Conservation (phyloP, 352 stramenopile species). For the Globisporangium nodosum region DNA sequence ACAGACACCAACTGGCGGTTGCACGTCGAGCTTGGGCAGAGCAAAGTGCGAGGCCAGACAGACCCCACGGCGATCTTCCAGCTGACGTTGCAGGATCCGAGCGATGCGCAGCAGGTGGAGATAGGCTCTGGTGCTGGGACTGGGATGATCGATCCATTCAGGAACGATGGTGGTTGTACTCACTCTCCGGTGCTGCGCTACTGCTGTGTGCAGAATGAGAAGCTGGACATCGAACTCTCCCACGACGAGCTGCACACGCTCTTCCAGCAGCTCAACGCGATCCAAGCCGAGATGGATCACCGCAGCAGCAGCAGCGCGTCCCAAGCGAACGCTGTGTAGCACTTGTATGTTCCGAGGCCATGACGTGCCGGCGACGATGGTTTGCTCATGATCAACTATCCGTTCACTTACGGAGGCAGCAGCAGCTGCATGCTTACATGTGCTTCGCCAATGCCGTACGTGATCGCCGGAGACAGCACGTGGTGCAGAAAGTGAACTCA, state of each 20-base stretch:
- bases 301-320: background rate
- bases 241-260: constrained; percentile 44
- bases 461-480: background rate
- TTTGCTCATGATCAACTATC: no score
- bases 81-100: constrained; percentile 21
- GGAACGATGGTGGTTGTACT: background rate
- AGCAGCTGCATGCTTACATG: background rate
- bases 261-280: constrained; percentile 58
- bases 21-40: constrained; percentile 49
- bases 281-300: constrained; percentile 44
- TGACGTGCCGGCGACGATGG: no score
- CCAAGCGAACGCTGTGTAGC: background rate
- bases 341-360: no score
- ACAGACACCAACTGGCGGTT: constrained; percentile 42
- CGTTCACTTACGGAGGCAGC: no score
- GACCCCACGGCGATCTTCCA: constrained; percentile 54
- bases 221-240: constrained; percentile 49
- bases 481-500: background rate
- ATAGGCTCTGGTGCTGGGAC: background rate
- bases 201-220: constrained; percentile 27
- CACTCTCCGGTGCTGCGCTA: background rate
- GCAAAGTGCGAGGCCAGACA: constrained; percentile 28
- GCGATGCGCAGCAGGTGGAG: background rate
- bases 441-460: background rate
- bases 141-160: background rate